Percentiles rank a stretch among this genome's conserved stretches.
Evolutionary conservation across 2,329 filamentous ascomycete genomes (phyloP).

Genomic region (Calonectria multiphialidica): DNA sequence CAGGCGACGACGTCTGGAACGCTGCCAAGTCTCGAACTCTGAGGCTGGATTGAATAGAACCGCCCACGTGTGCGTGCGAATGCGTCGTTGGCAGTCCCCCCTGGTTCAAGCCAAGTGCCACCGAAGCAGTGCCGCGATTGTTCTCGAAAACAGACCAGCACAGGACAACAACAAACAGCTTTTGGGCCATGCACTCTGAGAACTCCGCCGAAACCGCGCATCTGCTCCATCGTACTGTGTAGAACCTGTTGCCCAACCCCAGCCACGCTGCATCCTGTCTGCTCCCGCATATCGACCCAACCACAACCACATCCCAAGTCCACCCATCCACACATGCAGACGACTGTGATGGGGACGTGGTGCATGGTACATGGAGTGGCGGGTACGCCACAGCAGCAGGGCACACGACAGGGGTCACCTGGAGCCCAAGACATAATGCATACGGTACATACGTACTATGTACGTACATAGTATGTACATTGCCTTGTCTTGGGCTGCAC

Average conservation of each 20-base stretch:
- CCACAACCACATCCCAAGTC: background rate
- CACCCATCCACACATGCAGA: background rate
- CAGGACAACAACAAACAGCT: background rate
- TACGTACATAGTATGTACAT: background rate
- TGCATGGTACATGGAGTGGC: constrained; percentile 3
- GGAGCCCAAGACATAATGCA: constrained; percentile 14
- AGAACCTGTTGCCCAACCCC: constrained; percentile 6
- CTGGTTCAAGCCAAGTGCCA: background rate
- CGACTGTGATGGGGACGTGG: background rate
- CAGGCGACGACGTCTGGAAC: background rate
- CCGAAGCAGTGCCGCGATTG: background rate
- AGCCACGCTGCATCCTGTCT: constrained; percentile 2
- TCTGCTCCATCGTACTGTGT: background rate
- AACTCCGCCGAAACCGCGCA: background rate
- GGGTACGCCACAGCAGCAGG: background rate
- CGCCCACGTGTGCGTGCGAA: background rate
- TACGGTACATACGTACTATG: too few relatives aligned
- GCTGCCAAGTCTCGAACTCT: background rate
- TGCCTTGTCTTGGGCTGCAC: background rate
- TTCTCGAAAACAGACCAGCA: background rate
- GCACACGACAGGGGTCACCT: background rate
- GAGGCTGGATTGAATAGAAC: background rate
- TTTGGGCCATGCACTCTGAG: background rate
- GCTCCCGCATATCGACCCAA: background rate
- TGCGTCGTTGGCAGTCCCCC: background rate